Conservation (phyloP, 257 asterid genomes). For the Jasminum sambac region DNA sequence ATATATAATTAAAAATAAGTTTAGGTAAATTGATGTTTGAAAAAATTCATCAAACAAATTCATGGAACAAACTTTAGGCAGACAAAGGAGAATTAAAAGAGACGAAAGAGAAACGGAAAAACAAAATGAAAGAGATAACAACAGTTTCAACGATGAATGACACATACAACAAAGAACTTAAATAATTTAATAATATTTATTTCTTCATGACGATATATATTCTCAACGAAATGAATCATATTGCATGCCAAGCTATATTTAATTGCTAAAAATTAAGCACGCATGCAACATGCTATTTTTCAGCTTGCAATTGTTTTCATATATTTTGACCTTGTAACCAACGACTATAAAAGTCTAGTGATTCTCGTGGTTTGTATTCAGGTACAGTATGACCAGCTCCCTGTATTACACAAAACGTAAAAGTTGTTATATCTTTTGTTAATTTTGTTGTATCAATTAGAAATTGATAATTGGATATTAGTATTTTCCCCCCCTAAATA, state of each 20-base stretch:
- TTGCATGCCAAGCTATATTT: background rate
- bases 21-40: too few relatives aligned
- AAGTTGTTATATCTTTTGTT: background rate
- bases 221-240: background rate
- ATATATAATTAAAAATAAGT: too few relatives aligned
- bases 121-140: too few relatives aligned
- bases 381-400: conserved; percentile 74
- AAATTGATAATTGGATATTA: too few relatives aligned
- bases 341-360: conserved; percentile 47
- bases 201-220: background rate
- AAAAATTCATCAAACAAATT: too few relatives aligned
- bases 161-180: too few relatives aligned
- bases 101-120: too few relatives aligned
- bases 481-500: too few relatives aligned
- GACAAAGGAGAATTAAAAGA: too few relatives aligned
- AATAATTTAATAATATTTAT: too few relatives aligned
- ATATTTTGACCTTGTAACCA: conserved; percentile 42
- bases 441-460: background rate
- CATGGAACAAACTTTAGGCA: too few relatives aligned
- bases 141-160: too few relatives aligned
- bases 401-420: conserved; percentile 24
- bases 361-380: conserved; percentile 58
- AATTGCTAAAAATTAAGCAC: background rate
- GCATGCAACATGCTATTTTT: background rate
- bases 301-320: conserved; percentile 12